Evolutionary conservation across 129 eudicot genomes (phyloP), one percentile per base, ranked within the genome.

Genomic region (Cynara cardunculus): DNA sequence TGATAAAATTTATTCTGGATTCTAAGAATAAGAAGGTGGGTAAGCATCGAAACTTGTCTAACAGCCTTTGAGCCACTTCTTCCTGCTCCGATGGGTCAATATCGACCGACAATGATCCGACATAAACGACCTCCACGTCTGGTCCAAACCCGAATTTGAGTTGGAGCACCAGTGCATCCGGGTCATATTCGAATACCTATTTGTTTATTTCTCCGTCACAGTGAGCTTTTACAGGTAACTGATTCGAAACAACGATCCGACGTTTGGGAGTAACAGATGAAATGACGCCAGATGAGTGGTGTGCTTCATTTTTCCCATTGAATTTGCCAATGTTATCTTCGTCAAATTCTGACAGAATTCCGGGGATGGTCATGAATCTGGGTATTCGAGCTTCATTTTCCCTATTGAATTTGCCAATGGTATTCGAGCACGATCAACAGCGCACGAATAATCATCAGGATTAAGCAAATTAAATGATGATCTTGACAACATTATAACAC

Each of bases 111-210:
- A 92, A 82, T 6, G 90, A 86, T 4, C 99, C 99, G 24, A 95
- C 93, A 32, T 85, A 92, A 0, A 92, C 41, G 14, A 90, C 89
- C 67, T 95, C 97, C 4, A 83, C 82, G 28, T 85, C 89, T 0
- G 93, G 79, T 32, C 84, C 72, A 5, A 95, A 86, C 86, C 99
- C 99, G 70, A 89, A 91, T 76, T 86, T 95, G 1, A 95, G 82
- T 35, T 95, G 99, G 77, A 90, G 46, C 69, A 86, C 91, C 1
- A 92, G 41, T 25, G 99, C 86, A 65, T 95, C 99, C 22, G 87
- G 72, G 78, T 95, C 97, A 78, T 78, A 89, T 34, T 92, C 97
- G 72, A 92, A 92, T 3, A 84, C 25, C 99, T 97, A 95, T 81
- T 90, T 86, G 13, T 80, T 44, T 24, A 61, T 64, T 9, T 83